Evolutionary conservation across 2,329 filamentous ascomycete genomes (phyloP), one percentile per base, ranked within the genome.

Genomic region (Amauroascus verrucosus): DNA sequence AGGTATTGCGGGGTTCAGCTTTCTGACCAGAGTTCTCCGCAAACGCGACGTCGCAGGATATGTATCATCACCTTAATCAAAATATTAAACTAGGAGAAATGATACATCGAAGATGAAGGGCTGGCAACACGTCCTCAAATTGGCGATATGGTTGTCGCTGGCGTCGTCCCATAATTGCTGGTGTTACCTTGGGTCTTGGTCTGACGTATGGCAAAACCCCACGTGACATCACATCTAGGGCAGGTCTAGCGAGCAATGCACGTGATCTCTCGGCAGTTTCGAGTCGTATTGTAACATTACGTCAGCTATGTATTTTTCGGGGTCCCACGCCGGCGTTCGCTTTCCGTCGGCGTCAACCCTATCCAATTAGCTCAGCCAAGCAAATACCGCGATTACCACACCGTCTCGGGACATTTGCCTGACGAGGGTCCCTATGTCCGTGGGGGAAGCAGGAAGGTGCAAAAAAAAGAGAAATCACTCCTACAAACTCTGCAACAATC

Each of bases 311-410:
- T 53, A 53, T 38, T 40, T 53, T 40, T 53, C 51, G 51, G 51
- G 26, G n/a, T 35, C 33, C 51, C 30, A 40, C 43, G 16, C 51
- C 51, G 51, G 40, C 20, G 18, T 40, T 45, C 54, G 54, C 46
- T 56, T 56, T 56, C 51, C 54, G 30, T 56, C 54, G 54, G 54
- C 51, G 32, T 45, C 33, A 37, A 26, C 43, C n/a, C n/a, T n/a
- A 51, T 44, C 37, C 7, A 26, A 33, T 16, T 22, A 38, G 41
- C 48, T n/a, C 49, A 22, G 40, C 28, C 38, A 40, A 41, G 26
- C 26, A 33, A 32, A n/a, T 14, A 2, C 28, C 53, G 24, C 18
- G 47, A 49, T 40, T 18, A 48, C 13, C 30, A 35, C 16, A n/a
- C 33, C n/a, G 22, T 26, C 22, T 50, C 48, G 35, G 48, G 35